These are phyloP conservation scores for Ploettnerulaceae sp. DNA, from an alignment of 2,329 filamentous ascomycete species.

Conservation along the genomic window DNA sequence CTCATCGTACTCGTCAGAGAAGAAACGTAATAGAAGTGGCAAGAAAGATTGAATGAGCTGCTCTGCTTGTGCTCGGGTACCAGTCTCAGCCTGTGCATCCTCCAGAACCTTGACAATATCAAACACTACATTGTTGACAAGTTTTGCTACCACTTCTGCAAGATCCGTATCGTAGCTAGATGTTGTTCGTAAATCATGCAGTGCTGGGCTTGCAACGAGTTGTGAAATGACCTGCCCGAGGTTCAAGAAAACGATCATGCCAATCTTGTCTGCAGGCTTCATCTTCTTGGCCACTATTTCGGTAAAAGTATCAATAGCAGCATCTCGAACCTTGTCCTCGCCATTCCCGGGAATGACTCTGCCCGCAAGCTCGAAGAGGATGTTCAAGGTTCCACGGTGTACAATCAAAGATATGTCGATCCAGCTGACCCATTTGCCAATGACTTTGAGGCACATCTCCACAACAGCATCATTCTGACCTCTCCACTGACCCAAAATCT, in stretches of 20 bases:
- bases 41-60: slow-evolving; percentile 78
- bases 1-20: slow-evolving; percentile 97
- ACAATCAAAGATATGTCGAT: slow-evolving; percentile 94
- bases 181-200: slow-evolving; percentile 74
- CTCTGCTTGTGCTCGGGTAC: slow-evolving; percentile 70
- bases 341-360: slow-evolving; percentile 56
- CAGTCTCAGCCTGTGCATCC: slow-evolving; percentile 53
- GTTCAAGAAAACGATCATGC: slow-evolving; percentile 88
- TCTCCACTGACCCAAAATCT: slow-evolving; percentile 70
- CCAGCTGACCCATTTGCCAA: slow-evolving; percentile 98
- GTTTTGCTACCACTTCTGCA: slow-evolving; percentile 88
- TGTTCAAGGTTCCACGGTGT: slow-evolving; percentile 78
- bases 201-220: slow-evolving; percentile 75
- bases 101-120: slow-evolving; percentile 88
- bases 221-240: slow-evolving; percentile 79
- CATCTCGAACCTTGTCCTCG: slow-evolving; percentile 78
- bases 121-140: slow-evolving; percentile 83
- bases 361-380: slow-evolving; percentile 84
- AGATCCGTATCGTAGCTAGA: slow-evolving; percentile 92
- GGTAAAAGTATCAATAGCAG: slow-evolving; percentile 89
- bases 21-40: slow-evolving; percentile 85
- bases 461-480: slow-evolving; percentile 66
- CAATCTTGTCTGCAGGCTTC: slow-evolving; percentile 87
- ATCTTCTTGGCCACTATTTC: slow-evolving; percentile 98
- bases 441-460: slow-evolving; percentile 84